Conservation (phyloP, 2,329 filamentous ascomycete genomes). For the Ophioceras dolichostomum region DNA sequence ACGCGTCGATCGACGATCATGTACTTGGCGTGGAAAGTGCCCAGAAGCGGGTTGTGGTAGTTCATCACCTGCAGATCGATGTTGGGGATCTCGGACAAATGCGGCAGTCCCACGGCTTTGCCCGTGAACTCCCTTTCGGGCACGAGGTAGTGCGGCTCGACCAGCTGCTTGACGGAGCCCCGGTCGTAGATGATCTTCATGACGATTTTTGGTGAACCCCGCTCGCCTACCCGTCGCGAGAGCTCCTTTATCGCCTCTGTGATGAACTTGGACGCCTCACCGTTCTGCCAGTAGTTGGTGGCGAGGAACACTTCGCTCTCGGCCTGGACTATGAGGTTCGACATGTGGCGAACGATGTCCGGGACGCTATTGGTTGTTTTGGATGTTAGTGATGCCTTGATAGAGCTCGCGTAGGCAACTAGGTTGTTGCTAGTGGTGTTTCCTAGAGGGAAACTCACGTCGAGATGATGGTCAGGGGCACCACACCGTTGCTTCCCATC, state of each 20-base stretch:
- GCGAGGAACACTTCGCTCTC: constrained; percentile 61
- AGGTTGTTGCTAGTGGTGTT: no score
- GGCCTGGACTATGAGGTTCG: constrained; percentile 63
- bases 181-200: constrained; percentile 70
- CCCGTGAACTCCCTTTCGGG: constrained; percentile 43
- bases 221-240: constrained; percentile 47
- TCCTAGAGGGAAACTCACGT: no score
- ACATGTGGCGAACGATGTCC: constrained; percentile 62
- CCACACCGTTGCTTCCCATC: constrained; percentile 42
- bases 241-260: constrained; percentile 59
- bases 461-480: constrained; percentile 59
- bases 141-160: constrained; percentile 54
- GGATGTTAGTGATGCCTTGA: no score
- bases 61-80: constrained; percentile 63
- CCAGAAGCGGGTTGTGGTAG: constrained; percentile 55
- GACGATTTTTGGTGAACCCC: constrained; percentile 38
- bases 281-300: constrained; percentile 66
- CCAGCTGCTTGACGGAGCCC: constrained; percentile 49
- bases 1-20: constrained; percentile 63
- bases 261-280: constrained; percentile 53
- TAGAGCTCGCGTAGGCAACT: not conserved
- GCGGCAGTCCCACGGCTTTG: constrained; percentile 46
- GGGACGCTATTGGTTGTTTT: constrained; percentile 31
- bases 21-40: constrained; percentile 69
- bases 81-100: constrained; percentile 53